A percentile compares a stretch with the other conserved stretches of the same genome.
Conservation (phyloP, 768 basidiomycete species). For the Daedaleopsis sinensis region DNA sequence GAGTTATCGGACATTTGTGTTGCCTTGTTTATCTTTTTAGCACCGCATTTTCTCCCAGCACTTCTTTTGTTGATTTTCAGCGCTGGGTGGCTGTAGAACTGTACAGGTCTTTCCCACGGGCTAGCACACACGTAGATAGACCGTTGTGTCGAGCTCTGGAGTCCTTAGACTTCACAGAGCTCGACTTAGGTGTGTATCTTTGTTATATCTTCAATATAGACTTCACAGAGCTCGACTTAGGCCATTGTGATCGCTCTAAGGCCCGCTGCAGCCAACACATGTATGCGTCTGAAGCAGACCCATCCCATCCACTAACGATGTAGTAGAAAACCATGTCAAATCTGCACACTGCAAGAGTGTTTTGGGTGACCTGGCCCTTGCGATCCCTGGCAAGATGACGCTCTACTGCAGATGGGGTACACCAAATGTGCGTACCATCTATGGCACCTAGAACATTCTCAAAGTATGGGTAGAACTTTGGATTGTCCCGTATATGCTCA, state of each 20-base stretch:
- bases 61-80: background rate
- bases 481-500: constrained; percentile 28
- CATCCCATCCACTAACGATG: constrained; percentile 32
- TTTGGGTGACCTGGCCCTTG: constrained; percentile 31
- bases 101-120: background rate
- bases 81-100: background rate
- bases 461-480: constrained; percentile 39
- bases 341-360: constrained; percentile 31
- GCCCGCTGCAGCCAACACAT: background rate
- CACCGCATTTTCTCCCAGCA: too few relatives aligned
- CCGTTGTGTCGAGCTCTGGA: background rate
- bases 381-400: constrained; percentile 20
- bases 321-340: constrained; percentile 19
- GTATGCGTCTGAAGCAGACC: constrained; percentile 33
- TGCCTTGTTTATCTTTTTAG: too few relatives aligned
- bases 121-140: background rate
- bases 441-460: constrained; percentile 34
- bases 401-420: constrained; percentile 21
- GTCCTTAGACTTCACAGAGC: background rate
- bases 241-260: background rate
- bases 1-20: too few relatives aligned
- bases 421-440: constrained; percentile 38
- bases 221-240: background rate
- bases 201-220: background rate
- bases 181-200: background rate